A percentile compares a stretch with the other conserved stretches of the same genome.
Conservation (phyloP, 2,329 filamentous ascomycete species). For the Talaromyces funiculosus region DNA sequence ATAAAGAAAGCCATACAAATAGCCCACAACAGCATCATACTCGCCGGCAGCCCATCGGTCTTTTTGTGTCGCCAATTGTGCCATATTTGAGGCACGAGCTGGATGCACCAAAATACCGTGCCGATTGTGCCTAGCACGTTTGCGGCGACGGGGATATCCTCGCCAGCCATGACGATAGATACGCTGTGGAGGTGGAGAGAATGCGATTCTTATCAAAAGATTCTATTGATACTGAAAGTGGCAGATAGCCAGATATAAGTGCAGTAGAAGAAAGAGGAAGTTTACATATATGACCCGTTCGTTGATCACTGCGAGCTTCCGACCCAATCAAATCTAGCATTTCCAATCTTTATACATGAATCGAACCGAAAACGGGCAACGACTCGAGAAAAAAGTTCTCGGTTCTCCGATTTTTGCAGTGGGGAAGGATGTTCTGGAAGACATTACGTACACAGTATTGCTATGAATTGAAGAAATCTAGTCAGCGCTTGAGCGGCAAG, state of each 20-base stretch:
- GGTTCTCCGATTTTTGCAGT: not conserved
- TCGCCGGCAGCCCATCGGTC: slow-evolving; percentile 55
- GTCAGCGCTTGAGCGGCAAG: too few relatives aligned
- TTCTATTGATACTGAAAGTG: not conserved
- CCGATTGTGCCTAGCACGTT: slow-evolving; percentile 39
- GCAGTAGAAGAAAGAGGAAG: not conserved
- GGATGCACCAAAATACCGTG: slow-evolving; percentile 37
- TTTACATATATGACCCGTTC: too few relatives aligned
- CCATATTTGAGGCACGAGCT: slow-evolving; percentile 49
- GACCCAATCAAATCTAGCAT: not conserved
- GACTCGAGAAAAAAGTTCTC: not conserved
- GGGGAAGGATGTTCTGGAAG: not conserved
- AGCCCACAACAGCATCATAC: slow-evolving; percentile 62
- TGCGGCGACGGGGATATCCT: slow-evolving; percentile 30
- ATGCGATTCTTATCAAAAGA: not conserved
- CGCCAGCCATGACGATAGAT: slow-evolving; percentile 12
- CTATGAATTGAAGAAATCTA: too few relatives aligned
- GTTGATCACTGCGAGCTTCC: not conserved
- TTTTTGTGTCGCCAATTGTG: slow-evolving; percentile 57
- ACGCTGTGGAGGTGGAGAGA: not conserved
- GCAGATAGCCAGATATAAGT: not conserved
- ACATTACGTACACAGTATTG: too few relatives aligned
- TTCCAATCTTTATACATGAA: not conserved
- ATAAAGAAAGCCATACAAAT: slow-evolving; percentile 33
- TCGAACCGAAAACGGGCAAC: not conserved